Evolutionary conservation across 1,139 yeast genomes (phyloP).

Genomic region (Zygotorulaspora mrakii): DNA sequence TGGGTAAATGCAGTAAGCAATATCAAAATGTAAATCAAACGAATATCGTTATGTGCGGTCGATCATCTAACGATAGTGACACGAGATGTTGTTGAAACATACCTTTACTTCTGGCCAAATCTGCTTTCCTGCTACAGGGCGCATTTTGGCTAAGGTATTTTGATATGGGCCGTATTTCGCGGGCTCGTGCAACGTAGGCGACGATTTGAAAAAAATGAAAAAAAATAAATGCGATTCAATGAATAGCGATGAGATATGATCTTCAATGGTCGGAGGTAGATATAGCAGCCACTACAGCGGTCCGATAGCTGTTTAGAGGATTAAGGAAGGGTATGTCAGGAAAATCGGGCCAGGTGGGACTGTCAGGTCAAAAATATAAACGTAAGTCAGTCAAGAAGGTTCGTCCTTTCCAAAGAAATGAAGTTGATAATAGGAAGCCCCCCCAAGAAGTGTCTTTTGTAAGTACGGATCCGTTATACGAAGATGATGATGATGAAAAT

Average conservation of each 20-base stretch:
- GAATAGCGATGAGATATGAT: constrained; percentile 16
- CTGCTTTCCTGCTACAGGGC: constrained; percentile 1
- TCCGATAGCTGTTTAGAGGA: constrained; percentile 3
- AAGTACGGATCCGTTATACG: constrained; percentile 18
- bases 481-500: constrained; percentile 14
- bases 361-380: constrained; percentile 2
- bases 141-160: no score
- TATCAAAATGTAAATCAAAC: no score
- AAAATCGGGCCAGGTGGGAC: neutral
- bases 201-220: neutral
- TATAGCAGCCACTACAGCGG: no score
- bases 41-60: no score
- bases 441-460: constrained; percentile 17
- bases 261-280: no score
- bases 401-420: constrained; percentile 15
- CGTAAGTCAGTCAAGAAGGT: constrained; percentile 9
- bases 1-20: neutral
- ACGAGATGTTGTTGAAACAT: no score
- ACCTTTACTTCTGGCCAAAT: no score
- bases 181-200: neutral
- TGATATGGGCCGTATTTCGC: no score
- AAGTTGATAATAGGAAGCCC: constrained; percentile 18
- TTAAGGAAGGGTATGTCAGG: neutral
- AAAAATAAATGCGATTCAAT: constrained; percentile 1
- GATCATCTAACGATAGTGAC: no score